phyloP scores from a whole-genome alignment of 345 rosid species.

The Carallia pectinifolia region DNA sequence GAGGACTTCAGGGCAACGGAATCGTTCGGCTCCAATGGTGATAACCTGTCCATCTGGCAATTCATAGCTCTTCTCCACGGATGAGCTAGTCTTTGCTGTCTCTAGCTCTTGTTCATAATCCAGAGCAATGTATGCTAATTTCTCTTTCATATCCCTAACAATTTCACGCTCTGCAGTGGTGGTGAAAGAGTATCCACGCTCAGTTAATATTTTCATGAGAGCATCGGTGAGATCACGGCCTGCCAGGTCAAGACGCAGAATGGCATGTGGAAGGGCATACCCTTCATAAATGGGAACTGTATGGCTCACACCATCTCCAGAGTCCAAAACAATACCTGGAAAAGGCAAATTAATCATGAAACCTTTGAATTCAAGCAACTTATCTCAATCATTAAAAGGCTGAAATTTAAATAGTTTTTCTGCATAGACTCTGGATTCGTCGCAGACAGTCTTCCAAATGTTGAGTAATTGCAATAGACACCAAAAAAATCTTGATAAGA shows the following conservation, averaged over 20 bases:
- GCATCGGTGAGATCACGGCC: slow-evolving; percentile 82
- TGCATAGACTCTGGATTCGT: neutral
- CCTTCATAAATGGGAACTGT: slow-evolving; percentile 62
- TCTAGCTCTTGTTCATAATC: slow-evolving; percentile 74
- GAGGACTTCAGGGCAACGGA: slow-evolving; percentile 80
- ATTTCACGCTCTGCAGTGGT: slow-evolving; percentile 65
- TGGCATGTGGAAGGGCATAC: slow-evolving; percentile 67
- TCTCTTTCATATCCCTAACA: slow-evolving; percentile 76
- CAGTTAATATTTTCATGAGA: slow-evolving; percentile 64
- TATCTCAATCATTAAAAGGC: neutral
- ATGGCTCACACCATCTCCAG: slow-evolving; percentile 61
- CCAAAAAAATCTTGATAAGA: slow-evolving; percentile 8
- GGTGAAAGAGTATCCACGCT: slow-evolving; percentile 76
- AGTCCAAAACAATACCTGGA: slow-evolving; percentile 56
- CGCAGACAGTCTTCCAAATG: neutral
- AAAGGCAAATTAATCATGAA: slow-evolving; percentile 9
- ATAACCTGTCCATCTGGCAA: slow-evolving; percentile 71
- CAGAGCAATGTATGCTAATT: slow-evolving; percentile 62
- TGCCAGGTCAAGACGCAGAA: slow-evolving; percentile 71
- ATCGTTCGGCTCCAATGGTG: slow-evolving; percentile 65
- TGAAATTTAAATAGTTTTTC: neutral
- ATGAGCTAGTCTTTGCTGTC: slow-evolving; percentile 54
- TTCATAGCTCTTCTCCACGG: slow-evolving; percentile 67
- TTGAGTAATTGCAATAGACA: neutral
- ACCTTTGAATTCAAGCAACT: neutral